Evolutionary conservation across 129 eudicot genomes (phyloP), one percentile per base, ranked within the genome.

Genomic region (Artemisia tridentata): DNA sequence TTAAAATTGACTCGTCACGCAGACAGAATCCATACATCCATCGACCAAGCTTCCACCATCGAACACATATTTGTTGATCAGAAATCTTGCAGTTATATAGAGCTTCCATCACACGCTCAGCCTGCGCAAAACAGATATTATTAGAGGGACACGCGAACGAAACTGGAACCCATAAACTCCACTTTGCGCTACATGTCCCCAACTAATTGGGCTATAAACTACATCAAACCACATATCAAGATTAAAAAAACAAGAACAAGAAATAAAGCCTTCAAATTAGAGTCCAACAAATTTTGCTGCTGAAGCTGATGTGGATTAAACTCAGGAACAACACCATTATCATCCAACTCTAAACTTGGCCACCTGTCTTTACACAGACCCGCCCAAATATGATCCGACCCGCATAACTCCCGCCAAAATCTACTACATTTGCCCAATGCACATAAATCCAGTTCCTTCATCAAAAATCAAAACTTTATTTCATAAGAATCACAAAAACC

Each of bases 11-110:
- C 72, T 93, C 97, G 17, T 93, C 99, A 21, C 86, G 79, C 59
- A 84, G 69, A 50, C 99, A 88, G 67, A 87, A 87, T 13, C 99
- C 99, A 57, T 82, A 69, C 27, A 73, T 75, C 99, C 97, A 90
- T 65, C 92, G 72, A 0, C 98, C 98, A 7, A 93, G 83, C 74
- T 90, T 93, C 98, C 95, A 93, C 98, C 98, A 93, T 48, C 75
- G 84, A 18, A 89, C 88, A 54, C 86, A 79, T 57, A 93, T 82
- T 82, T 85, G 71, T 66, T 91, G 85, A 55, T 87, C 88, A 17
- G 83, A 82, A 43, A 93, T 86, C 73, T 82, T 81, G 80, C 71
- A 51, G 49, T 55, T 79, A 7, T 61, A 10, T 27, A 90, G 68
- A 51, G 92, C 90, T 79, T 89, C 84, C 73, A 78, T 67, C n/a